phyloP scores from a whole-genome alignment of 768 basidiomycete genomes.

The Rhodotorula graminis region DNA sequence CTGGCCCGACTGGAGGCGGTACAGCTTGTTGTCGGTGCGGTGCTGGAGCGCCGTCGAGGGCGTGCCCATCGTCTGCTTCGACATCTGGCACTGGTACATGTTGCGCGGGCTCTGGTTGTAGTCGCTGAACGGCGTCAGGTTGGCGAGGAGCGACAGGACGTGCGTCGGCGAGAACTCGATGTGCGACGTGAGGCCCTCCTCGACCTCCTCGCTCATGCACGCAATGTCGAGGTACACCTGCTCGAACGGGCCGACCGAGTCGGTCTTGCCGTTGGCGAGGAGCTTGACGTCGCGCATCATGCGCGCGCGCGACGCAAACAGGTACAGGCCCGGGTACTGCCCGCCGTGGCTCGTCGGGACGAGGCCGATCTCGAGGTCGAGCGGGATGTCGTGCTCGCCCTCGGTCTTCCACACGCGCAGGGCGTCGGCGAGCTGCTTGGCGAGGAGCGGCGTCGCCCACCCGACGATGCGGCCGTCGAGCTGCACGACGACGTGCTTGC shows the following conservation, averaged over 20 bases:
- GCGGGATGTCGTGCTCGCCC: conserved; percentile 68
- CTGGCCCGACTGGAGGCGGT: conserved; percentile 90
- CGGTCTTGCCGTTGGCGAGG: conserved; percentile 73
- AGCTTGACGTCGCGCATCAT: conserved; percentile 99
- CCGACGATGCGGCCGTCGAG: conserved; percentile 94
- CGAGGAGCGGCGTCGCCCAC: conserved; percentile 73
- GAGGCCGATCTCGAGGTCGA: conserved; percentile 90
- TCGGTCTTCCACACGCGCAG: conserved; percentile 95
- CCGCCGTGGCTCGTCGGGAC: conserved; percentile 86
- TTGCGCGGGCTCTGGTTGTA: conserved; percentile 80
- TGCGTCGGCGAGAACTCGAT: conserved; percentile 92
- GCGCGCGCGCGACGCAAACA: conserved; percentile 77
- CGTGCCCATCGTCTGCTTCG: conserved; percentile 99
- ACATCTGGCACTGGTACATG: conserved; percentile 69
- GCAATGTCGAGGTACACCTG: conserved; percentile 99
- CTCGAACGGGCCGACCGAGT: conserved; percentile 92
- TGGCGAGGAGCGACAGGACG: conserved; percentile 92
- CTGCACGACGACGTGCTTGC: conserved; percentile 77
- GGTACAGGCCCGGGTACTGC: conserved; percentile 91
- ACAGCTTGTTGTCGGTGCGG: conserved; percentile 96
- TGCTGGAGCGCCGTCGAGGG: conserved; percentile 85
- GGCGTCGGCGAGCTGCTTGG: conserved; percentile 71
- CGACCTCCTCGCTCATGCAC: conserved; percentile 77
- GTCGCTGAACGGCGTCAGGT: conserved; percentile 97
- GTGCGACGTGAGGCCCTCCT: conserved; percentile 70